These are phyloP conservation scores for Globisporangium emineosum DNA, from an alignment of 352 stramenopile genomes.

Conservation along the genomic window DNA sequence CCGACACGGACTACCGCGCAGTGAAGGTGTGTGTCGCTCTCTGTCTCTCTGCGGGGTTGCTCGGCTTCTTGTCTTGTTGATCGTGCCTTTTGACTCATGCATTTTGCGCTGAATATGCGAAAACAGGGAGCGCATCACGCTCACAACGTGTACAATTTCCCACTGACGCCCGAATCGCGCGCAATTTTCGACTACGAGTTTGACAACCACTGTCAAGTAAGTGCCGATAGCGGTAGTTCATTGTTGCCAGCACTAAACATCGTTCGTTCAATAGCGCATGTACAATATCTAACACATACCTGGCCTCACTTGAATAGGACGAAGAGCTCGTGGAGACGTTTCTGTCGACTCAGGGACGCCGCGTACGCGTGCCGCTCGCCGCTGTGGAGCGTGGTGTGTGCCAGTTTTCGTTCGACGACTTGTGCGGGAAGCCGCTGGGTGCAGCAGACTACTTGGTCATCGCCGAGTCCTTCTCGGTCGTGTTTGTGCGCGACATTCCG, in stretches of 20 bases:
- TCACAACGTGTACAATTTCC: slow-evolving; percentile 71
- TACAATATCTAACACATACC: neutral
- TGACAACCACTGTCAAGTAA: slow-evolving; percentile 42
- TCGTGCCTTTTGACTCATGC: neutral
- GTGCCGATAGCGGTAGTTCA: neutral
- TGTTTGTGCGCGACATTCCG: slow-evolving; percentile 94
- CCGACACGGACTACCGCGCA: slow-evolving; percentile 79
- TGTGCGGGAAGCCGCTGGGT: slow-evolving; percentile 93
- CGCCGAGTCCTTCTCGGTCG: slow-evolving; percentile 71
- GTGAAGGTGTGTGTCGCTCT: slow-evolving; percentile 33
- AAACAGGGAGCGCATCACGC: slow-evolving; percentile 38
- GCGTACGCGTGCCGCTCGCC: slow-evolving; percentile 60
- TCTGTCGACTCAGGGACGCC: slow-evolving; percentile 65
- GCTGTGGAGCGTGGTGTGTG: slow-evolving; percentile 51
- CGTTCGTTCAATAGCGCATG: neutral
- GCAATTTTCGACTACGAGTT: slow-evolving; percentile 74
- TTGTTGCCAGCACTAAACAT: neutral
- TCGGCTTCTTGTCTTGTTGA: neutral
- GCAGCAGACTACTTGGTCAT: slow-evolving; percentile 95
- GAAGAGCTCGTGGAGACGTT: slow-evolving; percentile 44
- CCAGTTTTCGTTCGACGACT: slow-evolving; percentile 94
- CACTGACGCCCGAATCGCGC: slow-evolving; percentile 41
- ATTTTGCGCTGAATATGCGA: neutral
- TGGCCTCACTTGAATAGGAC: slow-evolving; percentile 16
- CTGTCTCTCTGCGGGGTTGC: neutral